Evolutionary conservation across 768 basidiomycete species (phyloP), one percentile per base, ranked within the genome.

Genomic region (Boletus insuetus): DNA sequence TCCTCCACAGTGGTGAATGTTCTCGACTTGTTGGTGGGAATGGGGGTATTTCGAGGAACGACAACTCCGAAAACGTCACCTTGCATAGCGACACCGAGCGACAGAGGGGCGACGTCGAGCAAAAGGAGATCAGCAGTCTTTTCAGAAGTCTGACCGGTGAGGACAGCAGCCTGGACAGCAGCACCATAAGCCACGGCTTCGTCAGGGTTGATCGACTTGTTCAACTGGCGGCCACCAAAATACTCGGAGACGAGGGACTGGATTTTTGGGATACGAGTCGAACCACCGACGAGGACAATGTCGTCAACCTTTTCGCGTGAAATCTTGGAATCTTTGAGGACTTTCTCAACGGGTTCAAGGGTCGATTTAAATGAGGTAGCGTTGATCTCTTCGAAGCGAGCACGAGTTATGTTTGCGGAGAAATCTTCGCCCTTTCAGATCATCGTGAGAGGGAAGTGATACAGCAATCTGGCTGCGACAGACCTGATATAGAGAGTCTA

Each of bases 151-250:
- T 98, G 94, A 55, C 94, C 94, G 64, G 97, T 97, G 60, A 99
- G 91, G 70, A 99, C 91, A 55, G 97, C 97, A 58, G 97, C 97
- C 78, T 99, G 97, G 69, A 99, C 97, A 65, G 97, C 96, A 65
- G 97, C 97, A 80, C 97, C 97, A 76, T 98, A 98, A 46, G 97
- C 97, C 66, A 99, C 97, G 67, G 97, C 97, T 80, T 99, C 97
- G 70, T 99, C 97, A 60, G 97, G 97, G 84, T 99, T 99, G 80
- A 99, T 99, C 56, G 94, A 97, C 83, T 99, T 99, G 87, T 98
- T 98, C 71, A 98, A 78, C 73, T 95, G 91, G 67, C 96, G 94
- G 58, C 94, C 94, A 74, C 91, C 91, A 74, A 99, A 99, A 84
- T 87, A 96, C 73, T 99, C 97, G 55, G 95, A 98, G 50, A 99